Base-by-base conservation (phyloP, 2,329 filamentous ascomycete species). In the Mycosphaerella sp. region DNA sequence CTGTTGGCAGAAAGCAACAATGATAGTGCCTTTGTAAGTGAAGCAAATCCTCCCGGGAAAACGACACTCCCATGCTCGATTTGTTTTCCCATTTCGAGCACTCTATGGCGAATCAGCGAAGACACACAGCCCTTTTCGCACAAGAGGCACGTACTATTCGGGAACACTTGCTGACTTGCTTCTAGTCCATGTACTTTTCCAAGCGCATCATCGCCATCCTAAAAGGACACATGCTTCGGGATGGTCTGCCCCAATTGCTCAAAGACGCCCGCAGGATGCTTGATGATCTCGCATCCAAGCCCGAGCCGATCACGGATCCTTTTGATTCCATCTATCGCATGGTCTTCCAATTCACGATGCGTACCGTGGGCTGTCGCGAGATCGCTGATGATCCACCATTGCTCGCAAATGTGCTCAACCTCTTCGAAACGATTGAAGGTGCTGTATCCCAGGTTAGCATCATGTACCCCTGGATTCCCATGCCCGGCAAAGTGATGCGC, bases 291-390 rank as follows among this genome's bases (percentile, higher is more conserved):
- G 66, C 64, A 4, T 62, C 62, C 2, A 51, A 58, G 14, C 62
- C 69, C 32, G 60, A 59, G 6, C 69, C 69, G 7, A 64, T 73
- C 4, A 76, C 77, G 6, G 73, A 82, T 57, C 79, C 80, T 0
- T 82, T 82, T 60, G 72, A 80, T 36, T 72, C 72, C 62, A 69
- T 82, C 45, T 80, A 80, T 62, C 65, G 70, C 5, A 69, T 80
- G 51, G 72, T 82, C 1, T 83, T 78, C 65, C 73, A 76, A 61
- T 71, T 83, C n/a, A 82, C 78, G 3, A 80, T 82, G 69, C 74
- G 80, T 10, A 78, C 74, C 4, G 71, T 82, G 1, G 80, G 77
- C 6, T 73, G 73, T 48, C 69, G 75, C 32, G 80, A 83, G 41
- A 74, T 83, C 26, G 79, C 78, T 11, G 70, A 78, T 2, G 69